phyloP scores from a whole-genome alignment of 768 basidiomycete species.

The Xerocomellus dryophilus region DNA sequence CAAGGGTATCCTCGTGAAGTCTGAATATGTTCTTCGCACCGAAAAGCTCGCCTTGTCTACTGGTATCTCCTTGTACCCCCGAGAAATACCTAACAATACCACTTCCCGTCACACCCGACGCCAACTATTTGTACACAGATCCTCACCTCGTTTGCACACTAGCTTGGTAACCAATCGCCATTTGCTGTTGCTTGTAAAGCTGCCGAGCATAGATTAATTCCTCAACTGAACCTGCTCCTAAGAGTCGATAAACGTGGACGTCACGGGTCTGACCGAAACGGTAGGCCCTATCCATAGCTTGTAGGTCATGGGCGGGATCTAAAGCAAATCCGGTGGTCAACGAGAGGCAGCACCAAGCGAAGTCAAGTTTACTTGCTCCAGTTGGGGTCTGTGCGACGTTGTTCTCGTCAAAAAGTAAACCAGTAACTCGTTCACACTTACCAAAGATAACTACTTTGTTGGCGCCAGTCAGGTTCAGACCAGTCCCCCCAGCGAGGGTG shows the following conservation, averaged over 20 bases:
- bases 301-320: conserved; percentile 96
- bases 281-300: conserved; percentile 86
- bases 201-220: conserved; percentile 87
- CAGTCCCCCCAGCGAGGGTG: conserved; percentile 88
- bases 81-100: conserved; percentile 59
- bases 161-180: conserved; percentile 85
- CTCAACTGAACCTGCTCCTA: conserved; percentile 85
- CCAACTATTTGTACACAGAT: not conserved
- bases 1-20: conserved; percentile 63
- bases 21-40: conserved; percentile 84
- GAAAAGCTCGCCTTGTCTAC: conserved; percentile 77
- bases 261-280: conserved; percentile 85
- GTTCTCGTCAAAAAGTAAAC: not conserved
- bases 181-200: conserved; percentile 91
- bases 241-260: conserved; percentile 77
- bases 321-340: not conserved
- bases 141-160: conserved; percentile 74
- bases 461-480: conserved; percentile 85
- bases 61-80: conserved; percentile 76
- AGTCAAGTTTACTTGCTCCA: conserved; percentile 72
- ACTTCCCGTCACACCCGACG: not conserved
- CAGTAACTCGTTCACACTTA: conserved; percentile 30
- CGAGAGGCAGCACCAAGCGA: not conserved
- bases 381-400: conserved; percentile 64
- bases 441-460: conserved; percentile 94